phyloP scores from a whole-genome alignment of 148 eudicot genomes.

The Vaccinium vitisidaea region DNA sequence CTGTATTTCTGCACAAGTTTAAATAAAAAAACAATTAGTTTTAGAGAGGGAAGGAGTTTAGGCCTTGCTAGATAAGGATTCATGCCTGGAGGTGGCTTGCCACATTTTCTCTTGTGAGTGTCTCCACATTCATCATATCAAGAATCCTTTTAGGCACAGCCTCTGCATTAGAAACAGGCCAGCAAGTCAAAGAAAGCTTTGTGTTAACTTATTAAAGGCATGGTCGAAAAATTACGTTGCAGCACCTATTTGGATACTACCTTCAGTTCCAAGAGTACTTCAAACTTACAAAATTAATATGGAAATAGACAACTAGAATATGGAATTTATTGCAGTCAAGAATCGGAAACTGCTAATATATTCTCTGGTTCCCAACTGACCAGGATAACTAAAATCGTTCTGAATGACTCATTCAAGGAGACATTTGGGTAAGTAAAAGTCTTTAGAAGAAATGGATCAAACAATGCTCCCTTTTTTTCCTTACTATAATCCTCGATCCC shows the following conservation, averaged over 20 bases:
- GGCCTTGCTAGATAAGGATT: background rate
- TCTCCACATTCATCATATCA: conserved; percentile 83
- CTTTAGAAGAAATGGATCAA: background rate
- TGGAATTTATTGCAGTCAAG: background rate
- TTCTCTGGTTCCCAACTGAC: background rate
- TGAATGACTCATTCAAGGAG: background rate
- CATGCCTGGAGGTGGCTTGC: conserved; percentile 96
- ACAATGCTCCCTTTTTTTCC: background rate
- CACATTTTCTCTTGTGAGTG: conserved; percentile 89
- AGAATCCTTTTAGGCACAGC: conserved; percentile 96
- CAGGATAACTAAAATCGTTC: background rate
- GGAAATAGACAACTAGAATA: background rate
- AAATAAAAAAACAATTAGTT: background rate
- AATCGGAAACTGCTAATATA: background rate
- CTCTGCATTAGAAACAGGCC: conserved; percentile 44
- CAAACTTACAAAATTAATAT: background rate
- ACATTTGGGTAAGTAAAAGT: background rate
- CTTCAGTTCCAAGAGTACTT: background rate
- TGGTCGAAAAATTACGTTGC: background rate
- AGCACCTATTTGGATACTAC: background rate
- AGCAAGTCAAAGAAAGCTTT: background rate
- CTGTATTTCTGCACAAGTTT: conserved; percentile 57
- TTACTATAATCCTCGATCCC: background rate
- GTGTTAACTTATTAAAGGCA: background rate
- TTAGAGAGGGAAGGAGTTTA: background rate